Evolutionary conservation across 805 yeast species (phyloP).

Genomic region (Wickerhamiella vanderwaltii): DNA sequence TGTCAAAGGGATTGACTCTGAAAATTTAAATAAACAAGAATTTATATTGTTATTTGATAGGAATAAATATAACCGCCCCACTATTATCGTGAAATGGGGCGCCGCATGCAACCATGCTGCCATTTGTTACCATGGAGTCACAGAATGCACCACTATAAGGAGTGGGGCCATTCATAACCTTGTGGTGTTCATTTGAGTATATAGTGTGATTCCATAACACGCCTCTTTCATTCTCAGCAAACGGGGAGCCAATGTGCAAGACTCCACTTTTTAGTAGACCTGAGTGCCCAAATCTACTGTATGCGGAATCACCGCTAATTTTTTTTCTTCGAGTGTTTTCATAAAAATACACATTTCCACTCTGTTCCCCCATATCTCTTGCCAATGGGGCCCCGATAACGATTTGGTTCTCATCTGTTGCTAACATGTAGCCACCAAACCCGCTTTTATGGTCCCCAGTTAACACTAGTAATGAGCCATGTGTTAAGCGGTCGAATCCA

Average conservation of each 20-base stretch:
- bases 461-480: slow-evolving; percentile 15
- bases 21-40: no score
- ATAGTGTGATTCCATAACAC: slow-evolving; percentile 2
- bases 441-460: slow-evolving; percentile 16
- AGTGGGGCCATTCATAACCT: background rate
- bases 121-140: slow-evolving; percentile 1
- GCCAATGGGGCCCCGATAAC: slow-evolving; percentile 25
- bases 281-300: slow-evolving; percentile 28
- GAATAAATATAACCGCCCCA: background rate
- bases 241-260: slow-evolving; percentile 34
- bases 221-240: slow-evolving; percentile 25
- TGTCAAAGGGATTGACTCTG: no score
- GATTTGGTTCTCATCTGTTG: slow-evolving; percentile 23
- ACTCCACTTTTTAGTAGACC: slow-evolving; percentile 20
- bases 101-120: background rate
- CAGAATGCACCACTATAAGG: slow-evolving; percentile 1
- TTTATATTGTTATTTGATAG: no score
- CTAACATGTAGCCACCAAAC: slow-evolving; percentile 24
- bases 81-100: background rate
- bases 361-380: slow-evolving; percentile 23
- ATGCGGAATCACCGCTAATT: slow-evolving; percentile 15
- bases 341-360: slow-evolving; percentile 35
- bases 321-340: slow-evolving; percentile 19
- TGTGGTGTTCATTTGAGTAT: background rate
- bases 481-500: slow-evolving; percentile 26